Percentiles rank a stretch among this genome's conserved stretches.
Conservation (phyloP, 148 eudicot genomes). For the Rhododendron henanense region DNA sequence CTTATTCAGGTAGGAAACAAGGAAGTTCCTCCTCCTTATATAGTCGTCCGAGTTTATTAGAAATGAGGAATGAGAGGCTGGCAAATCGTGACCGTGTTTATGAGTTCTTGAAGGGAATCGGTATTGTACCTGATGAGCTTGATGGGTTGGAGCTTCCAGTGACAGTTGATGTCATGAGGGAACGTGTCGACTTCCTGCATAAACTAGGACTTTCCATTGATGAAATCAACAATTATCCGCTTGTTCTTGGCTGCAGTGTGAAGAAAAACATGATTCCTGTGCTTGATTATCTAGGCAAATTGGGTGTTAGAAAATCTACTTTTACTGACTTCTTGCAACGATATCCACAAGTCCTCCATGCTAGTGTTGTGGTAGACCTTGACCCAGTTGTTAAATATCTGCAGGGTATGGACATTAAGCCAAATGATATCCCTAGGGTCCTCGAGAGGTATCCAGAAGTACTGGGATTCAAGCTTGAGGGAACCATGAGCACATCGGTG, state of each 20-base stretch:
- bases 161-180: constrained; percentile 94
- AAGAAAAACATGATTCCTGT: constrained; percentile 98
- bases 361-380: constrained; percentile 95
- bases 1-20: constrained; percentile 25
- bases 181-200: constrained; percentile 88
- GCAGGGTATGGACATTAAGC: constrained; percentile 80
- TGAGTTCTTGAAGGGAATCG: constrained; percentile 75
- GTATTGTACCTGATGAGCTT: constrained; percentile 81
- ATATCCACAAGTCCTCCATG: constrained; percentile 92
- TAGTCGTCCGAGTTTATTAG: constrained; percentile 69
- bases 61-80: constrained; percentile 73
- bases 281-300: constrained; percentile 92
- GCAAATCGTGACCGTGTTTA: constrained; percentile 83
- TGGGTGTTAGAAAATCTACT: constrained; percentile 79
- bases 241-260: constrained; percentile 98
- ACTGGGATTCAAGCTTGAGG: constrained; percentile 94
- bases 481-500: constrained; percentile 99
- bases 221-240: constrained; percentile 92
- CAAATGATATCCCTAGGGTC: constrained; percentile 70
- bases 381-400: constrained; percentile 92
- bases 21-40: constrained; percentile 60
- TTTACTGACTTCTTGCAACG: constrained; percentile 72
- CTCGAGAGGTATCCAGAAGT: constrained; percentile 89
- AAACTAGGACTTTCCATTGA: constrained; percentile 79
- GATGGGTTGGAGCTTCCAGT: constrained; percentile 95